Evolutionary conservation across 2,329 filamentous ascomycete species (phyloP), one percentile per base, ranked within the genome.

Genomic region (Fusarium duplospermum): DNA sequence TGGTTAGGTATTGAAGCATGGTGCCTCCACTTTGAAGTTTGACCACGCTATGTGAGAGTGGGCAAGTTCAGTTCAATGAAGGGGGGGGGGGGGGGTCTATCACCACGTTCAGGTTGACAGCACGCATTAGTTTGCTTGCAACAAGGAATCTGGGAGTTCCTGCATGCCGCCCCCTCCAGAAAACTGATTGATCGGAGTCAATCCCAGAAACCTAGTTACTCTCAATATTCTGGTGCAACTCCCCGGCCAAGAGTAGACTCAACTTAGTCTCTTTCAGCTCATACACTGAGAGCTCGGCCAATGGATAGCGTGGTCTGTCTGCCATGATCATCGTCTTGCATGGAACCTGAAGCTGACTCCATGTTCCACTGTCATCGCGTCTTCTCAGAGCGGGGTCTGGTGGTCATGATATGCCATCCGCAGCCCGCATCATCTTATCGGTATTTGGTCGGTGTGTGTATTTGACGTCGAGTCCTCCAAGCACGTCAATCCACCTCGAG

Each of bases 121-220:
- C 14, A 47, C 14, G 22, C 42, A 10, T 10, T 11, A 10, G 8
- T 18, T 11, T 8, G 42, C 42, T 47, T 47, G 42, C 8, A 18
- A 2, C 0, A 2, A 47, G 5, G 14, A 47, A 10, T 2, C 8
- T 4, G 22, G 4, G 42, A 0, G 8, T 27, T 31, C 29, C 14
- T 6, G 2, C 16, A 14, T 47, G 22, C 8, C 7, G 13, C 8
- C 42, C 3, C 6, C 8, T 5, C 2, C 13, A 24, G 42, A 47
- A 7, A 45, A 2, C 20, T 45, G 4, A 9, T 45, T 24, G 20
- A 45, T 16, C 40, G 9, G 13, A 22, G 22, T 45, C 4, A 45
- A 45, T 24, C 14, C 40, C 0, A 24, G 40, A 24, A 24, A 16
- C 4, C 4, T 4, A 45, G 4, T 16, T 45, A 2, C 20, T 22